phyloP scores from a whole-genome alignment of 2,329 filamentous ascomycete species.

The Aspergillus japonicus region DNA sequence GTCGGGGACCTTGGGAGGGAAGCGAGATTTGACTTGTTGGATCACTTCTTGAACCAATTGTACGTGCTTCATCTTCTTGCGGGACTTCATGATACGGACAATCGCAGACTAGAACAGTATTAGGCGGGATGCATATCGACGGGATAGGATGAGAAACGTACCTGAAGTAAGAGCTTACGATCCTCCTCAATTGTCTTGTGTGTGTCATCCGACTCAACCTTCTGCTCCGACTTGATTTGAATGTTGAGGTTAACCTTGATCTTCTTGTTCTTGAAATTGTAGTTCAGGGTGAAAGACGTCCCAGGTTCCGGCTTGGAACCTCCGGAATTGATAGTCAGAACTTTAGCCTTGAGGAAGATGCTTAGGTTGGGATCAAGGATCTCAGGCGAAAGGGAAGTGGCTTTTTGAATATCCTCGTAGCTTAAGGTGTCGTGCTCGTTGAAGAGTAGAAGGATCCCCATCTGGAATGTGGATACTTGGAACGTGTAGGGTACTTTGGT shows the following conservation, averaged over 20 bases:
- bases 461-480: slow-evolving; percentile 96
- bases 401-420: slow-evolving; percentile 83
- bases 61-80: slow-evolving; percentile 97
- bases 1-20: slow-evolving; percentile 86
- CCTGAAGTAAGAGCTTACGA: slow-evolving; percentile 92
- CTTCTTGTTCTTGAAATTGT: slow-evolving; percentile 98
- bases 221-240: slow-evolving; percentile 89
- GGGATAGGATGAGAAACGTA: slow-evolving; percentile 52
- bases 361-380: slow-evolving; percentile 81
- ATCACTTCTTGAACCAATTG: slow-evolving; percentile 95
- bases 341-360: slow-evolving; percentile 90
- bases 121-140: neutral
- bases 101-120: slow-evolving; percentile 73
- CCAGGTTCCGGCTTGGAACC: slow-evolving; percentile 74
- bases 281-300: slow-evolving; percentile 80
- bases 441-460: slow-evolving; percentile 92
- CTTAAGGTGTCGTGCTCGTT: slow-evolving; percentile 83
- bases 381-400: slow-evolving; percentile 76
- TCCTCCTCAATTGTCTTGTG: slow-evolving; percentile 99
- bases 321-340: slow-evolving; percentile 70
- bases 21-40: slow-evolving; percentile 87
- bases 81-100: slow-evolving; percentile 98
- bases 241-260: slow-evolving; percentile 96
- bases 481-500: slow-evolving; percentile 93
- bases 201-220: slow-evolving; percentile 93